Base-by-base conservation (phyloP, 805 yeast species). In the Myxozyma neglecta region DNA sequence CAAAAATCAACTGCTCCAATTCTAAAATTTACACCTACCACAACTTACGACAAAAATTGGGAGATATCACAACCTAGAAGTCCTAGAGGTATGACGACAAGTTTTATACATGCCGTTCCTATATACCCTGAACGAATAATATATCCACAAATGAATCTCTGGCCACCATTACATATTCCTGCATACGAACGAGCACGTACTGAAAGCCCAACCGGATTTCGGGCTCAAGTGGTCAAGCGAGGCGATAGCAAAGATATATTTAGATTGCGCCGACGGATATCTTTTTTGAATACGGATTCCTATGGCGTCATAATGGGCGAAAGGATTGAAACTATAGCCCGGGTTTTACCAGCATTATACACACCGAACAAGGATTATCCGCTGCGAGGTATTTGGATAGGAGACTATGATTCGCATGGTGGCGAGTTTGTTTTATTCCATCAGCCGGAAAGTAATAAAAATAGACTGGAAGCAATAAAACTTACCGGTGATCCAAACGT, bases 341-440 rank as follows among this genome's bases (percentile, higher is more conserved):
- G 70, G n/a, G 45, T 71, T 7, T 43, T 43, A 14, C 60, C 51
- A 14, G 52, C 55, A 2, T 46, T 65, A 43, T 51, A 56, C 24
- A 43, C 45, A 10, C 65, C 64, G 4, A 59, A 57, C 16, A 20
- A 57, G 5, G 59, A 58, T 40, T 50, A 36, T 44, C 72, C 70
- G 13, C 67, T 63, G 54, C 59, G 65, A n/a, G 74, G 74, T 7
- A 37, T 72, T 6, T 72, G 74, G 74, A 50, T 70, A 32, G 69
- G 65, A 20, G 69, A 69, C 36, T 59, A 53, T 45, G 66, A 57
- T 16, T 49, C 56, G 18, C 60, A 53, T 18, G 67, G 68, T 10
- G 61, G 68, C 9, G 67, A 70, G 53, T 65, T 71, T 29, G 11
- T 68, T 0, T 57, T 71, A 16, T 61, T 70, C 36, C 67, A 64